Conservation (phyloP, 2,329 filamentous ascomycete species). For the Sclerotinia subarctica region DNA sequence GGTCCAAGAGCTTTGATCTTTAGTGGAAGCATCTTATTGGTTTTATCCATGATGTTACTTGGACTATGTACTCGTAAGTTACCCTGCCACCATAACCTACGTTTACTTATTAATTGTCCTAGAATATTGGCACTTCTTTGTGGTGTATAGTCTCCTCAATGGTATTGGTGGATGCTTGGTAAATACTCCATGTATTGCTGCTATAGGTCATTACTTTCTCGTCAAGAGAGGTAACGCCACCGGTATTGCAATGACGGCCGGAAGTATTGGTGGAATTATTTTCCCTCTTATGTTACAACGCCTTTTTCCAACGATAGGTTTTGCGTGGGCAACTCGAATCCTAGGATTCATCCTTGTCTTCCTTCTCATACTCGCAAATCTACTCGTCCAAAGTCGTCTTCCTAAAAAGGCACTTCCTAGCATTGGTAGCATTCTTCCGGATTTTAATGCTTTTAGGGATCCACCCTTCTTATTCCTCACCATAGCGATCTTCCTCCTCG, state of each 20-base stretch:
- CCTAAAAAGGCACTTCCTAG: constrained; percentile 47
- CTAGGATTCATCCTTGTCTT: constrained; percentile 36
- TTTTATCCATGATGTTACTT: constrained; percentile 47
- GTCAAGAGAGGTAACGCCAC: constrained; percentile 60
- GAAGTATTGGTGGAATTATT: constrained; percentile 54
- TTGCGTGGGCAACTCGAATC: constrained; percentile 38
- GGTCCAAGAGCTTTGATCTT: constrained; percentile 50
- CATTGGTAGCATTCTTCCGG: constrained; percentile 48
- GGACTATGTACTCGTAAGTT: constrained; percentile 53
- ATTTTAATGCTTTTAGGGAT: constrained; percentile 63
- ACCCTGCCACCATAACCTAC: neutral
- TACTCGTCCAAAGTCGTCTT: constrained; percentile 53
- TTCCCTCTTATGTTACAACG: constrained; percentile 48
- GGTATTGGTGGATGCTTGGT: constrained; percentile 62
- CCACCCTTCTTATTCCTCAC: constrained; percentile 63
- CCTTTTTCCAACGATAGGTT: constrained; percentile 38
- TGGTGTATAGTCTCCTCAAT: constrained; percentile 61
- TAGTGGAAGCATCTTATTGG: constrained; percentile 34
- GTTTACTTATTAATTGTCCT: constrained; percentile 18
- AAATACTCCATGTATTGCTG: constrained; percentile 62
- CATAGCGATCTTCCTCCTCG: constrained; percentile 66
- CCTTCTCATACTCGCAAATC: constrained; percentile 35
- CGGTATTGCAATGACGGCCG: constrained; percentile 63
- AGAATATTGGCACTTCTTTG: constrained; percentile 67
- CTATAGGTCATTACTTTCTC: constrained; percentile 64